phyloP scores from a whole-genome alignment of 2,329 filamentous ascomycete species.

The Plectosphaerella sp. region DNA sequence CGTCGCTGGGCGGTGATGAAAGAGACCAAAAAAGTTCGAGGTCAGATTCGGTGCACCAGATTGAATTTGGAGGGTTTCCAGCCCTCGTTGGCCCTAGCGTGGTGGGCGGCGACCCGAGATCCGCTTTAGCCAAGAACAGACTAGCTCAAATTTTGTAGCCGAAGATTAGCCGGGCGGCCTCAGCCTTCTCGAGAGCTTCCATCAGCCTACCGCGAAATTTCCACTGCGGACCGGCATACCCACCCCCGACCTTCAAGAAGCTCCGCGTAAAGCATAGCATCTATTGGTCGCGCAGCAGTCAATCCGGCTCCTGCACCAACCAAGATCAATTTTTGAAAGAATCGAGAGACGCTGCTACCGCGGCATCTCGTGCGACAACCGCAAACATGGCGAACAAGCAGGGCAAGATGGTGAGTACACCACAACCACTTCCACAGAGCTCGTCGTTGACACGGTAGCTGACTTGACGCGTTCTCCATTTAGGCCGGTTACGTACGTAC shows the following conservation, averaged over 20 bases:
- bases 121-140: neutral
- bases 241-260: slow-evolving; percentile 34
- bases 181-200: slow-evolving; percentile 24
- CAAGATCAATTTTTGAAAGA: slow-evolving; percentile 39
- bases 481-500: slow-evolving; percentile 68
- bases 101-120: slow-evolving; percentile 17
- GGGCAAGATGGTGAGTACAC: slow-evolving; percentile 92
- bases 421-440: slow-evolving; percentile 32
- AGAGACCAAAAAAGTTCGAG: neutral
- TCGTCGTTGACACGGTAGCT: slow-evolving; percentile 53
- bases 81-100: slow-evolving; percentile 21
- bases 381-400: slow-evolving; percentile 81
- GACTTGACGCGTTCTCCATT: slow-evolving; percentile 44
- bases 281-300: slow-evolving; percentile 36
- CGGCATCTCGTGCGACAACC: slow-evolving; percentile 22
- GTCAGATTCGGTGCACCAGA: slow-evolving; percentile 13
- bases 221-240: slow-evolving; percentile 17
- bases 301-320: slow-evolving; percentile 27
- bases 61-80: slow-evolving; percentile 33
- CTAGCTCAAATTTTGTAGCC: neutral
- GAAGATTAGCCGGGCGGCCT: slow-evolving; percentile 10
- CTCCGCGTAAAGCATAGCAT: slow-evolving; percentile 28
- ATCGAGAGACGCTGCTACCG: slow-evolving; percentile 23
- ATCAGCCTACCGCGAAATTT: slow-evolving; percentile 41
- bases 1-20: slow-evolving; percentile 5